phyloP scores from a whole-genome alignment of 345 rosid species.

The Eucalyptus camaldulensis region DNA sequence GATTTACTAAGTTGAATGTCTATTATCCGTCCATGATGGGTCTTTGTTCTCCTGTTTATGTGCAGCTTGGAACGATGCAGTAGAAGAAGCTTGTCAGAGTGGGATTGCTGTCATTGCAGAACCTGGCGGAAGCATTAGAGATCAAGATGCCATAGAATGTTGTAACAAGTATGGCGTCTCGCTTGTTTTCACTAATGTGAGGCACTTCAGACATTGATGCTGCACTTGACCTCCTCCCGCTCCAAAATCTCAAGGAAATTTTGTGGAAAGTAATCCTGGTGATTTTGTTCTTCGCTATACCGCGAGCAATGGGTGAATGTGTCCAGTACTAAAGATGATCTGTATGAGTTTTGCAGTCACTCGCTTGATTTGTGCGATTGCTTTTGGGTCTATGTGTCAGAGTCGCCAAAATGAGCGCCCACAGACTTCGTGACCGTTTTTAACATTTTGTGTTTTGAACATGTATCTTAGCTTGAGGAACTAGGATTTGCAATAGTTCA shows the following conservation, averaged over 20 bases:
- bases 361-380: not conserved
- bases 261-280: not conserved
- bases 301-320: not conserved
- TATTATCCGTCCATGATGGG: not conserved
- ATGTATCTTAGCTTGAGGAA: not conserved
- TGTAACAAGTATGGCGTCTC: slow-evolving; percentile 87
- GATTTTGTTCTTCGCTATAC: not conserved
- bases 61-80: slow-evolving; percentile 93
- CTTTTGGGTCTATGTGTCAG: not conserved
- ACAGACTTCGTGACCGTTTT: not conserved
- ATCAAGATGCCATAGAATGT: slow-evolving; percentile 79
- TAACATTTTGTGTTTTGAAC: not conserved
- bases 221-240: not conserved
- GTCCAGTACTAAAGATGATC: not conserved
- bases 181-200: slow-evolving; percentile 55
- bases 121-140: slow-evolving; percentile 93
- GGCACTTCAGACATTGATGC: slow-evolving; percentile 73
- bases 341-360: not conserved
- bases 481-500: not conserved
- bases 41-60: not conserved
- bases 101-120: slow-evolving; percentile 77
- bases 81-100: slow-evolving; percentile 81
- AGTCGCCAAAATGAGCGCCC: not conserved
- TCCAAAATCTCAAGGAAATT: not conserved
- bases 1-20: not conserved